A percentile compares a stretch with the other conserved stretches of the same genome.
These are phyloP conservation scores for Backusella tuberculispora DNA, from an alignment of 192 early-diverging fungal genomes.

Conservation along the genomic window DNA sequence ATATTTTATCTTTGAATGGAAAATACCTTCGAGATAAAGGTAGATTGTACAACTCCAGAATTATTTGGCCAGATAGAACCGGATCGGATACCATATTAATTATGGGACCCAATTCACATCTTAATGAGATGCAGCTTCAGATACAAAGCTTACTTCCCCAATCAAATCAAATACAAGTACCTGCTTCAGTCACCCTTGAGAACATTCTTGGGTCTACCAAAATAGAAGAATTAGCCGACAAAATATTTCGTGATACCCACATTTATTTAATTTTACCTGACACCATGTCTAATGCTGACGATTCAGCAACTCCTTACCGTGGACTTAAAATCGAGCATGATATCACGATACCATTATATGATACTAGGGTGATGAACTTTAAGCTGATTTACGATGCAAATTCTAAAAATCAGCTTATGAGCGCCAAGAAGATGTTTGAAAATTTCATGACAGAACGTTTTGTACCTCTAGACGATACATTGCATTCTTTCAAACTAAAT, in stretches of 20 bases:
- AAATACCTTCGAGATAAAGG: constrained; percentile 51
- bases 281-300: background rate
- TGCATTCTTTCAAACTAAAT: constrained; percentile 9
- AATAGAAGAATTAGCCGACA: constrained; percentile 17
- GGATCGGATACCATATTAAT: constrained; percentile 62
- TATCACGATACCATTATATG: background rate
- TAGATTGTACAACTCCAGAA: constrained; percentile 50
- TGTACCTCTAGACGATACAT: constrained; percentile 20
- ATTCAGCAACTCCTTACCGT: background rate
- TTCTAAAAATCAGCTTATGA: background rate
- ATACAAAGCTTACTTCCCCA: constrained; percentile 12
- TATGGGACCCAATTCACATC: constrained; percentile 56
- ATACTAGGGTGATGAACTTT: constrained; percentile 6
- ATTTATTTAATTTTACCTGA: constrained; percentile 15
- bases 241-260: background rate
- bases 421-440: constrained; percentile 15
- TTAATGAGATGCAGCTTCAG: constrained; percentile 50
- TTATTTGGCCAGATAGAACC: constrained; percentile 63
- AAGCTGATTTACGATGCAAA: constrained; percentile 10
- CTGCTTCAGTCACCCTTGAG: constrained; percentile 10
- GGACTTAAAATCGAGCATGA: background rate
- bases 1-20: constrained; percentile 27
- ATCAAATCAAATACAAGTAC: constrained; percentile 14
- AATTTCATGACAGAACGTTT: constrained; percentile 4
- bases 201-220: background rate